phyloP scores from a whole-genome alignment of 345 rosid species.

The Brassica juncea region DNA sequence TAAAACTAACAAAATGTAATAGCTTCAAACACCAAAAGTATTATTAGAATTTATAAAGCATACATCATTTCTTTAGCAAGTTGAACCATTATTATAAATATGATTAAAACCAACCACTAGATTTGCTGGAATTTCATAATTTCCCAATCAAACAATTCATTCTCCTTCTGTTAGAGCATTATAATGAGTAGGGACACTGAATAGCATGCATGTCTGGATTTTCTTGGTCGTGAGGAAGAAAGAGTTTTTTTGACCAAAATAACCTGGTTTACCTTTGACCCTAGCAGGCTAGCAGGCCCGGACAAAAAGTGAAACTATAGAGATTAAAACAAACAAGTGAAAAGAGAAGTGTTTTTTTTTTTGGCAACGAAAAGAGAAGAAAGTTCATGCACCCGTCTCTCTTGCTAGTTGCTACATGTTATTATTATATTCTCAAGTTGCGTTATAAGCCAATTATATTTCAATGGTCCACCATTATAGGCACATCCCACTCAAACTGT shows the following conservation, averaged over 20 bases:
- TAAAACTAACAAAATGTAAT: not conserved
- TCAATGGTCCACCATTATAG: slow-evolving; percentile 29
- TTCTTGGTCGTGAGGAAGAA: slow-evolving; percentile 23
- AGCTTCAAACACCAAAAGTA: not conserved
- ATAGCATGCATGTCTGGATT: slow-evolving; percentile 21
- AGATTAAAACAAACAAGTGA: slow-evolving; percentile 11
- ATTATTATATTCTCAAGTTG: slow-evolving; percentile 30
- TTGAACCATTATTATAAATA: slow-evolving; percentile 19
- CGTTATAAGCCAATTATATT: slow-evolving; percentile 23
- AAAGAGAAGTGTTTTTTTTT: slow-evolving; percentile 15
- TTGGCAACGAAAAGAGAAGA: slow-evolving; percentile 1
- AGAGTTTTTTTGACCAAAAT: not conserved
- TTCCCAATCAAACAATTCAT: slow-evolving; percentile 9
- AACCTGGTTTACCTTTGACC: slow-evolving; percentile 25
- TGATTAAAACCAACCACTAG: slow-evolving; percentile 19
- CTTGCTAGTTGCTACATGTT: slow-evolving; percentile 2
- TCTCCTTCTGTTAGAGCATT: not conserved
- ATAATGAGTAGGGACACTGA: slow-evolving; percentile 11
- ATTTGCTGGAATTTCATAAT: slow-evolving; percentile 14
- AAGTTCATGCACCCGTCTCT: slow-evolving; percentile 40
- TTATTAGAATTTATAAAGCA: not conserved
- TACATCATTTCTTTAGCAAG: slow-evolving; percentile 11
- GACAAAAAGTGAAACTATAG: slow-evolving; percentile 15
- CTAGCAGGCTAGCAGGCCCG: slow-evolving; percentile 23
- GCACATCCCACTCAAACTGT: slow-evolving; percentile 27